Evolutionary conservation across 495 filamentous ascomycete species (phyloP).

Genomic region (Melanomma pulvis-pyrius): DNA sequence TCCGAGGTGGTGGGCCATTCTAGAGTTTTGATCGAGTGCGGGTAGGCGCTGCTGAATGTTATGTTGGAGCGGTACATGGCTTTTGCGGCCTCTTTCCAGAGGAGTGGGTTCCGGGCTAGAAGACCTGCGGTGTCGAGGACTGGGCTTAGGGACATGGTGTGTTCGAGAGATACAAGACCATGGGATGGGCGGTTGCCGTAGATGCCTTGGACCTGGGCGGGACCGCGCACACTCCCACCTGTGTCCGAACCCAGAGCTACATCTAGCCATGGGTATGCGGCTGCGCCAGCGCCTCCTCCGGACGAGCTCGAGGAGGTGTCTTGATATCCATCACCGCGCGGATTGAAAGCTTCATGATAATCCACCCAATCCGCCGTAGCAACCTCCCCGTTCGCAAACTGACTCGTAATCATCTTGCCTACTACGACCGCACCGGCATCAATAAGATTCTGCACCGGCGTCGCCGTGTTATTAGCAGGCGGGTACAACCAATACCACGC

Average conservation of each 20-base stretch:
- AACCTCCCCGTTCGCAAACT: slow-evolving; percentile 61
- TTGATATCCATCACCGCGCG: slow-evolving; percentile 46
- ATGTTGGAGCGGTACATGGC: slow-evolving; percentile 41
- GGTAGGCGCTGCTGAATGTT: slow-evolving; percentile 39
- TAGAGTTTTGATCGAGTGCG: slow-evolving; percentile 35
- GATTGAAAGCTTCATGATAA: slow-evolving; percentile 46
- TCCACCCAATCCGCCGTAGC: slow-evolving; percentile 59
- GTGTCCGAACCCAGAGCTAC: slow-evolving; percentile 46
- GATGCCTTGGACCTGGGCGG: slow-evolving; percentile 52
- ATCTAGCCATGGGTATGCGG: slow-evolving; percentile 44
- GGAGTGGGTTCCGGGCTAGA: slow-evolving; percentile 38
- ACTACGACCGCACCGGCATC: slow-evolving; percentile 62
- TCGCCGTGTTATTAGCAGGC: slow-evolving; percentile 49
- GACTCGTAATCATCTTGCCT: slow-evolving; percentile 61
- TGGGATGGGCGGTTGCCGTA: slow-evolving; percentile 57
- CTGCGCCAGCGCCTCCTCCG: slow-evolving; percentile 40
- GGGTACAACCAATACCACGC: slow-evolving; percentile 60
- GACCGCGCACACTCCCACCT: slow-evolving; percentile 53
- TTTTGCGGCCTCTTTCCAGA: slow-evolving; percentile 33
- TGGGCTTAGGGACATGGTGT: slow-evolving; percentile 52
- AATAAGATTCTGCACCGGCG: slow-evolving; percentile 58
- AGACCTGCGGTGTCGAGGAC: slow-evolving; percentile 54
- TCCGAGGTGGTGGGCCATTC: slow-evolving; percentile 31
- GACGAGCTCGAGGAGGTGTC: slow-evolving; percentile 41
- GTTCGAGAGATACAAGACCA: slow-evolving; percentile 49